Evolutionary conservation across 805 yeast genomes (phyloP).

Genomic region (Candida sakaeoensis): DNA sequence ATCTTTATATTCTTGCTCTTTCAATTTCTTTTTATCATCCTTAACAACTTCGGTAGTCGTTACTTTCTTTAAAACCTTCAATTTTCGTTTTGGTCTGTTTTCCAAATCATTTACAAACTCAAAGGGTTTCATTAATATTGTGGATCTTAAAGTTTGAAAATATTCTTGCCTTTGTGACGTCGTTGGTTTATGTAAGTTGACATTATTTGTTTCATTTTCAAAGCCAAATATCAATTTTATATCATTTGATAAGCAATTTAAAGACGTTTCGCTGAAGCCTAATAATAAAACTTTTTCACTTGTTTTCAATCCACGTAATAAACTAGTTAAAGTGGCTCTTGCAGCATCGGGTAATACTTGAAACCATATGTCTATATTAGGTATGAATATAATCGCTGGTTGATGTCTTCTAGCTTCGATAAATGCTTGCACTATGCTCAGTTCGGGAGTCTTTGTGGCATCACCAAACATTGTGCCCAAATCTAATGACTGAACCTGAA

Average conservation of each 20-base stretch:
- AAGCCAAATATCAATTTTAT: constrained; percentile 57
- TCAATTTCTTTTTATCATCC: constrained; percentile 39
- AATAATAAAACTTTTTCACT: constrained; percentile 71
- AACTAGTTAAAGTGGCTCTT: constrained; percentile 64
- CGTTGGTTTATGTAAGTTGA: constrained; percentile 43
- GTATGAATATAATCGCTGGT: constrained; percentile 81
- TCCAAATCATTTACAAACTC: constrained; percentile 64
- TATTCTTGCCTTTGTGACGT: constrained; percentile 48
- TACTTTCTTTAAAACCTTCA: constrained; percentile 37
- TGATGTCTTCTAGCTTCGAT: constrained; percentile 85
- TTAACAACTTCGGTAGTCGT: constrained; percentile 15
- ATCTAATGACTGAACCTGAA: constrained; percentile 83
- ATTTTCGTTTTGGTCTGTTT: constrained; percentile 50
- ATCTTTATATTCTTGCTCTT: constrained; percentile 59
- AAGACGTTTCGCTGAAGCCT: constrained; percentile 60
- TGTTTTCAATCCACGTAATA: constrained; percentile 64
- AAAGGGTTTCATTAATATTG: constrained; percentile 63
- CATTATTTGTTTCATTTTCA: constrained; percentile 39
- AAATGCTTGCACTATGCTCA: constrained; percentile 75
- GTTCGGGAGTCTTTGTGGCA: constrained; percentile 76
- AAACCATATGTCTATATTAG: constrained; percentile 77
- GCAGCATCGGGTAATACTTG: constrained; percentile 66
- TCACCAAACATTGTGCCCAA: constrained; percentile 75
- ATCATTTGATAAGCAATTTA: constrained; percentile 41
- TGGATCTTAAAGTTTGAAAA: constrained; percentile 50